Percentiles rank a stretch among this genome's conserved stretches.
phyloP scores from a whole-genome alignment of 129 eudicot species.

The Arctium minus region DNA sequence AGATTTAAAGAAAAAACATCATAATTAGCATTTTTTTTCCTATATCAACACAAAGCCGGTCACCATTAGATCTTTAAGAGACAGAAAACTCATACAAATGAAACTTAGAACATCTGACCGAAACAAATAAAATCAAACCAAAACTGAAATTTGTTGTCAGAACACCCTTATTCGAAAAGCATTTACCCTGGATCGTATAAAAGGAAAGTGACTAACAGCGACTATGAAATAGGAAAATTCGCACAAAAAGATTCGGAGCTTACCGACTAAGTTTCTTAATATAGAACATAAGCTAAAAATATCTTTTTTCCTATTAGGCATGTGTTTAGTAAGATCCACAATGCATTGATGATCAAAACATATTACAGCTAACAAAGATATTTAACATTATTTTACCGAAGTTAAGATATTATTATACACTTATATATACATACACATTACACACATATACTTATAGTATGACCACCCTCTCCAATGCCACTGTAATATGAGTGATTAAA shows the following conservation, averaged over 20 bases:
- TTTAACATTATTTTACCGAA: not conserved
- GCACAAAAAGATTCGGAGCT: not conserved
- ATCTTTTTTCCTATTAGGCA: not conserved
- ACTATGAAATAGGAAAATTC: not conserved
- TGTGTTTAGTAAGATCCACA: not conserved
- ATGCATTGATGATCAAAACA: not conserved
- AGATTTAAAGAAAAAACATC: not conserved
- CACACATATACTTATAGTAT: not conserved
- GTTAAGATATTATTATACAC: not conserved
- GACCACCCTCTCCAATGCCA: not conserved
- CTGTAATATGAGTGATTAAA: not conserved
- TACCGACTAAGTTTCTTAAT: not conserved
- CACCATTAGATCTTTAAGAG: not conserved
- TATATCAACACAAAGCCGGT: conserved; percentile 5
- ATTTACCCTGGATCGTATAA: not conserved
- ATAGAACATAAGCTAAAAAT: not conserved
- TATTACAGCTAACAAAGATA: not conserved
- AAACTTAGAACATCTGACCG: not conserved
- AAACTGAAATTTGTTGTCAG: not conserved
- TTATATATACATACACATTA: not conserved
- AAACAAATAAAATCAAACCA: not conserved
- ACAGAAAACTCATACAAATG: not conserved
- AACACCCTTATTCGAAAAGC: not conserved
- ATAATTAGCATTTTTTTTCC: not conserved
- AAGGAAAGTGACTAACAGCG: not conserved